phyloP scores from a whole-genome alignment of 2,329 filamentous ascomycete species.

The Sporothrix inflata region DNA sequence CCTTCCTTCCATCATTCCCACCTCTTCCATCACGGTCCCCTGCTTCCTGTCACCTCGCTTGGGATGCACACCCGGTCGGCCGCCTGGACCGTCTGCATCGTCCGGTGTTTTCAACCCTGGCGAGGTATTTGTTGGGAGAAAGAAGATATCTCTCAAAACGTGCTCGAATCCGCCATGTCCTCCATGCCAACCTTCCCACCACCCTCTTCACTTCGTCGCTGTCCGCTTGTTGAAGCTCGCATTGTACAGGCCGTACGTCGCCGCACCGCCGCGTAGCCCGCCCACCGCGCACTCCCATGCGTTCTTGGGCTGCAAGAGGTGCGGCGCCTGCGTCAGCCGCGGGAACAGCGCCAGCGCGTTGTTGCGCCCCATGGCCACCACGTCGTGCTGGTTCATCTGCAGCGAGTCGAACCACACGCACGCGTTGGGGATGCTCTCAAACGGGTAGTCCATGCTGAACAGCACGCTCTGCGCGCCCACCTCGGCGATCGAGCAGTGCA shows the following conservation, averaged over 20 bases:
- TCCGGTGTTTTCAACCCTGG: constrained; percentile 4
- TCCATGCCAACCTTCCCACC: too few species aligned
- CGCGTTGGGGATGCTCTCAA: constrained; percentile 37
- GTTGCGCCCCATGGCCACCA: constrained; percentile 36
- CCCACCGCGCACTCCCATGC: constrained; percentile 34
- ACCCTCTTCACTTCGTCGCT: neutral
- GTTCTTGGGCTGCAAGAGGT: constrained; percentile 31
- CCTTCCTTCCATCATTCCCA: neutral
- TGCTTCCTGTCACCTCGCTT: neutral
- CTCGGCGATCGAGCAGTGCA: constrained; percentile 36
- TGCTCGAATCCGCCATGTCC: too few species aligned
- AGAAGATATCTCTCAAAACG: neutral
- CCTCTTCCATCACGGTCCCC: neutral
- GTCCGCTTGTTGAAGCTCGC: constrained; percentile 23
- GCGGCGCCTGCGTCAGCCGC: constrained; percentile 30
- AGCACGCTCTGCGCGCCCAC: constrained; percentile 35
- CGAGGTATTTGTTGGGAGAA: neutral
- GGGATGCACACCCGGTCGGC: neutral
- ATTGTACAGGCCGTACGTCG: constrained; percentile 36
- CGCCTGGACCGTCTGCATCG: constrained; percentile 1
- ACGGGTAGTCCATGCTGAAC: constrained; percentile 38
- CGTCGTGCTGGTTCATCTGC: constrained; percentile 32
- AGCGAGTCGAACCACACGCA: constrained; percentile 37
- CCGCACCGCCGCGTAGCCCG: constrained; percentile 32
- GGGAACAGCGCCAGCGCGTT: constrained; percentile 36